phyloP scores from a whole-genome alignment of 345 rosid genomes.

The Gossypium longicalyx region DNA sequence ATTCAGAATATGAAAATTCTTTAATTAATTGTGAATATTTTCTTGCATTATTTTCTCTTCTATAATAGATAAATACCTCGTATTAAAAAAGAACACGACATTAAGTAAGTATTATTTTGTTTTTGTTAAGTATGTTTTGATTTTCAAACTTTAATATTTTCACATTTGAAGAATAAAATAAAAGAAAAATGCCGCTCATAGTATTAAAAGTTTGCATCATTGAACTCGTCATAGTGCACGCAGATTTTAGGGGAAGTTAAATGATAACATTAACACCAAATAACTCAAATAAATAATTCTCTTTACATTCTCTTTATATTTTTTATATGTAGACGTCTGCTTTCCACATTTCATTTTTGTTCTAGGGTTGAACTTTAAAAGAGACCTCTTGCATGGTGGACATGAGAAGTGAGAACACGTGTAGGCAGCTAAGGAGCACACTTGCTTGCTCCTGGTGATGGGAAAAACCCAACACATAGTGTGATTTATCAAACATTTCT shows the following conservation, averaged over 20 bases:
- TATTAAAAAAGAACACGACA: no score
- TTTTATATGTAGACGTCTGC: not conserved
- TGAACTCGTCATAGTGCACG: slow-evolving; percentile 27
- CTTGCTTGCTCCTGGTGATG: not conserved
- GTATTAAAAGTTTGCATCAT: slow-evolving; percentile 27
- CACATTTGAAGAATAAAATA: not conserved
- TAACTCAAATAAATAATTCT: not conserved
- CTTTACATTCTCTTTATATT: not conserved
- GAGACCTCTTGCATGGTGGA: not conserved
- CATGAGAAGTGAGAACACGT: not conserved
- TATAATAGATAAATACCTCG: no score
- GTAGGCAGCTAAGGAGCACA: not conserved
- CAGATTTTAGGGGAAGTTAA: slow-evolving; percentile 3
- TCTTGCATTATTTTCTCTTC: no score
- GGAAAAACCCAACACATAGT: no score
- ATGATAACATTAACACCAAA: not conserved
- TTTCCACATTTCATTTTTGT: not conserved
- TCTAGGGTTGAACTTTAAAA: not conserved
- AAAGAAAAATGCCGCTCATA: not conserved
- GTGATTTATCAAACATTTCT: no score
- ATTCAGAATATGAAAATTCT: no score
- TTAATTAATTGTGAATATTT: no score
- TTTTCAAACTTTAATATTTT: no score
- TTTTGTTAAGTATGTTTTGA: no score
- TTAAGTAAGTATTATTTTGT: no score